Evolutionary conservation across 1,139 yeast species (phyloP).

Genomic region (Debaryomyces sp.): DNA sequence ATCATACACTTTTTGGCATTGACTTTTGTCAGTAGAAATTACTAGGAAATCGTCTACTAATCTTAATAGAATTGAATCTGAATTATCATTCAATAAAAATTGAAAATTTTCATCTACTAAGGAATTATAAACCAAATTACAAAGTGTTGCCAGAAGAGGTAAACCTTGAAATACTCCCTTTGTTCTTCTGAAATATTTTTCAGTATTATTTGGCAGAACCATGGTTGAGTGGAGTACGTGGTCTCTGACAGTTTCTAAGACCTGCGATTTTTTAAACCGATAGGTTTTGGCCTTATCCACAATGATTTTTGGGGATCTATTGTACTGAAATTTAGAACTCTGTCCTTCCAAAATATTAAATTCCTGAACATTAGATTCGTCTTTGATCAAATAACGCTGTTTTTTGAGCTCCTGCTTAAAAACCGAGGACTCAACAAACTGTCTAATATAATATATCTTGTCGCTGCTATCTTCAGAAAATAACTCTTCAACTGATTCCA

Average conservation of each 20-base stretch:
- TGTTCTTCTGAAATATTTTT: constrained; percentile 38
- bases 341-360: constrained; percentile 13
- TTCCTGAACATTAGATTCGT: constrained; percentile 16
- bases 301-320: constrained; percentile 6
- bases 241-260: constrained; percentile 24
- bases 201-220: constrained; percentile 12
- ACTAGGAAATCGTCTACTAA: constrained; percentile 87
- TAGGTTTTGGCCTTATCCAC: constrained; percentile 33
- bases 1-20: constrained; percentile 22
- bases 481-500: constrained; percentile 29
- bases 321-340: constrained; percentile 4
- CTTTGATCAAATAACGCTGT: constrained; percentile 15
- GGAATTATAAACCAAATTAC: constrained; percentile 73
- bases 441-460: constrained; percentile 27
- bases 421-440: constrained; percentile 15
- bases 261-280: constrained; percentile 24
- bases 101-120: constrained; percentile 52
- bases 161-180: constrained; percentile 89
- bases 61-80: constrained; percentile 52
- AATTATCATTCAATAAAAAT: constrained; percentile 22
- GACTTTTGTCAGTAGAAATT: constrained; percentile 45
- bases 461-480: constrained; percentile 24
- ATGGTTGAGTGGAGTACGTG: constrained; percentile 30
- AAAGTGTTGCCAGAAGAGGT: constrained; percentile 71
- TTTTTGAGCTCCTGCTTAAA: constrained; percentile 11